Evolutionary conservation across 768 basidiomycete species (phyloP), one percentile per base, ranked within the genome.

Genomic region (Porphyrellus cyaneotinctus): DNA sequence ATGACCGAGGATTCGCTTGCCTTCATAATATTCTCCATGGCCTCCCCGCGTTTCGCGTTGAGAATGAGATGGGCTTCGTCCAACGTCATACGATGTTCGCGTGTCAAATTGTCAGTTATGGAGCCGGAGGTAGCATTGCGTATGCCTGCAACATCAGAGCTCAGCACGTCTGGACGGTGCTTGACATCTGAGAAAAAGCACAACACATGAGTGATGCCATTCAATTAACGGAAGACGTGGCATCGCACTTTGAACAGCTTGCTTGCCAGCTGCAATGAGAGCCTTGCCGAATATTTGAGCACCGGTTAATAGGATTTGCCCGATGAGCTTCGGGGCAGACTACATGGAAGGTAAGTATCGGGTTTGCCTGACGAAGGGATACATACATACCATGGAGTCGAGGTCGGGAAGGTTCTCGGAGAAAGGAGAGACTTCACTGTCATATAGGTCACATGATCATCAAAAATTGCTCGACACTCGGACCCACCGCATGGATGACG

Each of bases 51-150:
- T 69, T 92, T 95, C 20, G 82, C 74, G 68, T 99, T 97, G 56
- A 99, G 73, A 64, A 99, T 93, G 53, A 97, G 74, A 63, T 86
- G 87, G 18, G 95, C 97, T 73, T 99, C 97, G 60, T 97, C 95
- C 60, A 95, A 62, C 8, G 92, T 93, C 94, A 99, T 95, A 46
- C 87, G 84, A 63, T 93, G 84, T 58, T 89, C 82, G 58, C 87
- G 81, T 47, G 91, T 92, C 35, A 97, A 73, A 63, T 80, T 83
- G 77, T 94, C 91, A 12, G 88, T 89, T 9, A 76, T 58, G 23
- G 88, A 89, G n/a, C 79, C 79, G 14, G 88, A 84, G 13, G 75
- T 88, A 17, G 90, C 88, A 45, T 86, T 74, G 36, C 84, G 82
- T 17, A 90, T 80, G 36, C 91, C 91, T 14, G 82, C 83, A 18